Conservation (phyloP, 352 stramenopile species). For the Globisporangium cederbergense region DNA sequence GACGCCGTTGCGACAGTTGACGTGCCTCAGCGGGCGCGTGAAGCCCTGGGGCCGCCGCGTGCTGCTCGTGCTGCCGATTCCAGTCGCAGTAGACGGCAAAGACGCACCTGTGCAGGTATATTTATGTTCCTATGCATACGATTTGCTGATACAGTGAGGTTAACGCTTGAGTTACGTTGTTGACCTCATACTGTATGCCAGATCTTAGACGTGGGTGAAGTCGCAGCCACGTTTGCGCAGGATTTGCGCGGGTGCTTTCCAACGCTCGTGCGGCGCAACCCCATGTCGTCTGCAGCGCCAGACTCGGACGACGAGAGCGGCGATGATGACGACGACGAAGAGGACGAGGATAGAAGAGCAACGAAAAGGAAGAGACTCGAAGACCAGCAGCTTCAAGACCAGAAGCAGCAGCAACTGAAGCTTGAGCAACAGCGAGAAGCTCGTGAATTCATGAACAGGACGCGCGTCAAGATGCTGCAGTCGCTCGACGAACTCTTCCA, state of each 20-base stretch:
- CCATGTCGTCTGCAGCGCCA: constrained; percentile 21
- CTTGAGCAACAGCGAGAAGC: constrained; percentile 6
- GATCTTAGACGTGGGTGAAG: constrained; percentile 59
- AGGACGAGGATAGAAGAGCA: neutral
- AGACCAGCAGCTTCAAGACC: neutral
- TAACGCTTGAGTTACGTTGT: neutral
- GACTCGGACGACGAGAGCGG: constrained; percentile 33
- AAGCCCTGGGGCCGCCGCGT: constrained; percentile 36
- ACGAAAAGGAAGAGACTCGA: constrained; percentile 9
- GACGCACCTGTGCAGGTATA: constrained; percentile 17
- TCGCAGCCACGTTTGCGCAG: constrained; percentile 45
- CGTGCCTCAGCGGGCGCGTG: constrained; percentile 52
- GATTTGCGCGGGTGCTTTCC: constrained; percentile 63
- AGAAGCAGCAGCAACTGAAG: neutral
- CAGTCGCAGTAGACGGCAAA: neutral
- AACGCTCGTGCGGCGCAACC: constrained; percentile 52
- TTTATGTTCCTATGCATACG: constrained; percentile 12
- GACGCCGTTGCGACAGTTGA: constrained; percentile 39
- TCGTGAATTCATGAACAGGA: constrained; percentile 30
- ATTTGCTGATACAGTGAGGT: no score
- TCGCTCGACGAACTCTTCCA: constrained; percentile 34
- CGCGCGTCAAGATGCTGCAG: constrained; percentile 39
- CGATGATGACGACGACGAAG: constrained; percentile 10
- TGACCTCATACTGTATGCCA: constrained; percentile 11
- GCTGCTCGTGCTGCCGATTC: constrained; percentile 49